Conservation (phyloP, 495 filamentous ascomycete genomes). For the Aspergillus diversus region DNA sequence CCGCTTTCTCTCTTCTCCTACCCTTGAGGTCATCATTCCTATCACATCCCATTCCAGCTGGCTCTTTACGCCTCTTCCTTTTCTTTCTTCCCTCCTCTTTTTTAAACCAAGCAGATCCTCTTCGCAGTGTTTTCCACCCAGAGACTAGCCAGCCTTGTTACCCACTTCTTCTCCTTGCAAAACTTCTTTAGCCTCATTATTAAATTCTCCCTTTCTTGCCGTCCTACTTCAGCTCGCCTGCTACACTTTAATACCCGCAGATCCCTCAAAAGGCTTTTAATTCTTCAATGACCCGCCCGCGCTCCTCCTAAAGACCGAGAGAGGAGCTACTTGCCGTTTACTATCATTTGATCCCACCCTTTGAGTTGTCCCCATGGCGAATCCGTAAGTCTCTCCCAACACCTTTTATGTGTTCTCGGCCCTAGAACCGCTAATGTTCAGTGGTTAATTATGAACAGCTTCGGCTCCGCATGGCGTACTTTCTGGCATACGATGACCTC, state of each 20-base stretch:
- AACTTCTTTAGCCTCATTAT: constrained; percentile 10
- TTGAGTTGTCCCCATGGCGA: constrained; percentile 27
- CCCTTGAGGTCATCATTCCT: constrained; percentile 20
- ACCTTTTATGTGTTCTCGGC: neutral
- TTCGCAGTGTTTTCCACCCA: constrained; percentile 16
- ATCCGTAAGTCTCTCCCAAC: constrained; percentile 25
- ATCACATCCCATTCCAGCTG: constrained; percentile 18
- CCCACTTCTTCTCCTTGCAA: constrained; percentile 15
- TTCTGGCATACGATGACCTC: constrained; percentile 98
- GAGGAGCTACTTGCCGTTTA: constrained; percentile 14
- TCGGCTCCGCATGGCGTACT: constrained; percentile 68
- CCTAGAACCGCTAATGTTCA: constrained; percentile 1
- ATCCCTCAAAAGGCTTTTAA: constrained; percentile 6
- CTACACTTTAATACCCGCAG: constrained; percentile 25
- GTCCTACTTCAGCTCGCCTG: constrained; percentile 11
- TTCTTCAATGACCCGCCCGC: constrained; percentile 26
- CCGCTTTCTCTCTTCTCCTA: constrained; percentile 16
- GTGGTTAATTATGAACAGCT: constrained; percentile 39
- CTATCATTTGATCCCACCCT: neutral
- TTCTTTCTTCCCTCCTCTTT: constrained; percentile 24
- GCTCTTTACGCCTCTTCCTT: constrained; percentile 14
- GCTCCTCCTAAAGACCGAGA: constrained; percentile 16
- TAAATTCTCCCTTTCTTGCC: constrained; percentile 18
- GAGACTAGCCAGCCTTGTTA: constrained; percentile 7
- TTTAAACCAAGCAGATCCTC: constrained; percentile 20